phyloP scores from a whole-genome alignment of 352 stramenopile genomes.

The Phytophthora syringae region DNA sequence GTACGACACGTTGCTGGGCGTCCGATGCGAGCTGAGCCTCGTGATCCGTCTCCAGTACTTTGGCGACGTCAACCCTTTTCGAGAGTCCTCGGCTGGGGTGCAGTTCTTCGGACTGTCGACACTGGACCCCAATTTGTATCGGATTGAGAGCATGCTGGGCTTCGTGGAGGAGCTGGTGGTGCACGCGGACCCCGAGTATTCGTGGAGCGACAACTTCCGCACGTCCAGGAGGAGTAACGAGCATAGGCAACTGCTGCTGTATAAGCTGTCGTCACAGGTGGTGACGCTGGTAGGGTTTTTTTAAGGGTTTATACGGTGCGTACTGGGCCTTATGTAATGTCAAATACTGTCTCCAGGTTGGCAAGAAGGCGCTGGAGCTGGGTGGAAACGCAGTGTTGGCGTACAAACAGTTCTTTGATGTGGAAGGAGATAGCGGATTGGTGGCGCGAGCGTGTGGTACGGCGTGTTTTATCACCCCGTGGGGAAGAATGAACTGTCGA shows the following conservation, averaged over 20 bases:
- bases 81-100: conserved; percentile 97
- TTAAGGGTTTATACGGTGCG: not conserved
- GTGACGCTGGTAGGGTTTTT: conserved; percentile 58
- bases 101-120: conserved; percentile 97
- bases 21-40: conserved; percentile 95
- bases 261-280: conserved; percentile 93
- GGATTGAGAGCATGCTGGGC: conserved; percentile 91
- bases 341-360: conserved; percentile 74
- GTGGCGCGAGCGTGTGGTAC: conserved; percentile 97
- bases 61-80: conserved; percentile 97
- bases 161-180: conserved; percentile 97
- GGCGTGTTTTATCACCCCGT: conserved; percentile 80
- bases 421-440: conserved; percentile 98
- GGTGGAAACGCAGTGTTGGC: conserved; percentile 98
- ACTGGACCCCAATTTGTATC: conserved; percentile 90
- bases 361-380: conserved; percentile 97
- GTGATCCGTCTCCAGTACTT: conserved; percentile 97
- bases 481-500: conserved; percentile 51
- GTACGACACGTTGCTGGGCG: conserved; percentile 97
- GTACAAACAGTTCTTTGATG: conserved; percentile 99
- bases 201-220: conserved; percentile 96
- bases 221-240: conserved; percentile 95
- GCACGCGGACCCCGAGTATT: conserved; percentile 98
- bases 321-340: conserved; percentile 22
- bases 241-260: conserved; percentile 95